Evolutionary conservation across 148 eudicot genomes (phyloP), one percentile per base, ranked within the genome.

Genomic region (Camellia lanceoleosa): DNA sequence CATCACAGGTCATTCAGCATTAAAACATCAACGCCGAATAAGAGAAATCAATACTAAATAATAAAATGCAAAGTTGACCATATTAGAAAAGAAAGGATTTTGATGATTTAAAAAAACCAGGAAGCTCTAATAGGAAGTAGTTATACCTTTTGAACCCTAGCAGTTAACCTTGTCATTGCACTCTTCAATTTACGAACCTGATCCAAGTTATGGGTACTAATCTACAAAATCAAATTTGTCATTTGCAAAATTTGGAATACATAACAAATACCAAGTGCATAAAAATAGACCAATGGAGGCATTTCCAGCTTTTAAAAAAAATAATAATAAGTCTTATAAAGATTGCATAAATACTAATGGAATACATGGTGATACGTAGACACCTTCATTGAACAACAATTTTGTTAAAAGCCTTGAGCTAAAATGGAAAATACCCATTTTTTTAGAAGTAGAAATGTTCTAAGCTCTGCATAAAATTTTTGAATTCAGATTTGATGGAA

Each of bases 131-230:
- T 30, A 69, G 19, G 1, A 16, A 43, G 64, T 13, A 71, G 5
- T 5, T 7, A 75, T 80, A 89, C 95, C 95, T 91, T 91, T 78
- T 91, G 95, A 82, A 91, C 95, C 60, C 95, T 88, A 73, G 91
- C 92, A 60, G 91, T 91, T 86, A 91, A 85, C 79, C 95, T 85
- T 65, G 95, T 91, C 95, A 91, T 91, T 49, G 91, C 93, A 84
- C 95, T 91, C 84, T 91, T 91, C 87, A 91, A 74, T 87, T 91
- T 91, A 78, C 95, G 88, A 54, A 91, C 95, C 73, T 91, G 85
- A 54, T 91, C 95, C 86, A 91, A 86, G 79, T 91, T 91, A 46
- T 93, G 88, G 85, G 93, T 91, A 81, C 93, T 91, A 23, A 91
- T 91, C 95, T 91, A 89, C 78, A 76, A 19, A 30, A 65, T 42